A percentile compares a stretch with the other conserved stretches of the same genome.
These are phyloP conservation scores for Cardiospermum halicacabum DNA, from an alignment of 345 rosid genomes.

Conservation along the genomic window DNA sequence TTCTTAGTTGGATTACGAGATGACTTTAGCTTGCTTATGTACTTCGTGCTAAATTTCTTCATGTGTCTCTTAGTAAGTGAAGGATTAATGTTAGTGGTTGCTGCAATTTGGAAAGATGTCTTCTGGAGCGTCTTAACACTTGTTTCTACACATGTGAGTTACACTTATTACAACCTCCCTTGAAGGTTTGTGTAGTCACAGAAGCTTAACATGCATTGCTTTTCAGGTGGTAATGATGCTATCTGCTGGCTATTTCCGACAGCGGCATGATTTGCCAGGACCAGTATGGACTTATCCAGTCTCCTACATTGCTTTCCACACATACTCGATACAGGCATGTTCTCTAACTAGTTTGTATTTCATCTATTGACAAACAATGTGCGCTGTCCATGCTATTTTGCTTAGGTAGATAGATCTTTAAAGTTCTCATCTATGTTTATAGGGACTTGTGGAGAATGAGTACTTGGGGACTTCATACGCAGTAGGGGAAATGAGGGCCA, in stretches of 20 bases:
- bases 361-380: too few species aligned
- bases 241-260: constrained; percentile 88
- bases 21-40: constrained; percentile 94
- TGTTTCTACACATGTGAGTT: constrained; percentile 65
- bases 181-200: too few species aligned
- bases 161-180: background rate
- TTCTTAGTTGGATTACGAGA: constrained; percentile 83
- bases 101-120: constrained; percentile 67
- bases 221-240: constrained; percentile 97
- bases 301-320: constrained; percentile 82
- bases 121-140: constrained; percentile 73
- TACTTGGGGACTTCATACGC: constrained; percentile 77
- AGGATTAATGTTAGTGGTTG: constrained; percentile 69
- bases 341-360: background rate
- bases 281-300: constrained; percentile 92
- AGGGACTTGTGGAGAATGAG: constrained; percentile 97
- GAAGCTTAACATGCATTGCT: constrained; percentile 9
- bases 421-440: background rate
- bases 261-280: constrained; percentile 73
- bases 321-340: constrained; percentile 82
- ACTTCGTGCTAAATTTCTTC: constrained; percentile 95
- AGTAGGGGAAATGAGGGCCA: constrained; percentile 87
- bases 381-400: background rate
- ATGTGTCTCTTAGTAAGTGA: constrained; percentile 85
- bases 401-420: background rate